Conservation (phyloP, 345 rosid genomes). For the Mangifera indica region DNA sequence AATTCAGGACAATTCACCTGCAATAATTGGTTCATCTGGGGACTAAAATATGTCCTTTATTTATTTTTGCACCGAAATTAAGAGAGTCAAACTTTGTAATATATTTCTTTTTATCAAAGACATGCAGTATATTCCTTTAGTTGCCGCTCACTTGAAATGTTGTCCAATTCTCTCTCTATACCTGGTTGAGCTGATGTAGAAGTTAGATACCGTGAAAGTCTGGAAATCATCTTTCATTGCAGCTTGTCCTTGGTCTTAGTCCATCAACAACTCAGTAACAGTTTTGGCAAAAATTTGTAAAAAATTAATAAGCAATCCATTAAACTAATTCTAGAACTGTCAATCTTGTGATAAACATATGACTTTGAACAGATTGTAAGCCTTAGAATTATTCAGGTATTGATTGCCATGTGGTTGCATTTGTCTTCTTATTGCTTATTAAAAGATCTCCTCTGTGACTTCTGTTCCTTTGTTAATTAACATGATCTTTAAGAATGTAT, state of each 20-base stretch:
- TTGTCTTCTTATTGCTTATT: not conserved
- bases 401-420: not conserved
- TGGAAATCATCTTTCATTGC: constrained; percentile 1
- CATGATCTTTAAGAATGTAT: not conserved
- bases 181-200: not conserved
- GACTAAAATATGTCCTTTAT: too few relatives aligned
- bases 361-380: not conserved
- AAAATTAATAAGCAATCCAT: not conserved
- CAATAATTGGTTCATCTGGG: not conserved
- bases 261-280: not conserved
- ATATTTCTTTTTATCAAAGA: too few relatives aligned
- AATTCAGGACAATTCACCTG: not conserved
- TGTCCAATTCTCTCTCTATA: not conserved
- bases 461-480: not conserved
- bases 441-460: not conserved
- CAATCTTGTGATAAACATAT: not conserved
- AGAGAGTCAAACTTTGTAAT: not conserved
- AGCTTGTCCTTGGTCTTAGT: not conserved
- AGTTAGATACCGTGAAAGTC: not conserved
- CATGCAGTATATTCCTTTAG: not conserved
- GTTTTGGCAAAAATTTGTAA: not conserved
- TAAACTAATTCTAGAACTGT: not conserved
- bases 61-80: too few relatives aligned
- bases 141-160: not conserved
- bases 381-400: not conserved